Conservation (phyloP, 768 basidiomycete species). For the Psilocybe cubensis region DNA sequence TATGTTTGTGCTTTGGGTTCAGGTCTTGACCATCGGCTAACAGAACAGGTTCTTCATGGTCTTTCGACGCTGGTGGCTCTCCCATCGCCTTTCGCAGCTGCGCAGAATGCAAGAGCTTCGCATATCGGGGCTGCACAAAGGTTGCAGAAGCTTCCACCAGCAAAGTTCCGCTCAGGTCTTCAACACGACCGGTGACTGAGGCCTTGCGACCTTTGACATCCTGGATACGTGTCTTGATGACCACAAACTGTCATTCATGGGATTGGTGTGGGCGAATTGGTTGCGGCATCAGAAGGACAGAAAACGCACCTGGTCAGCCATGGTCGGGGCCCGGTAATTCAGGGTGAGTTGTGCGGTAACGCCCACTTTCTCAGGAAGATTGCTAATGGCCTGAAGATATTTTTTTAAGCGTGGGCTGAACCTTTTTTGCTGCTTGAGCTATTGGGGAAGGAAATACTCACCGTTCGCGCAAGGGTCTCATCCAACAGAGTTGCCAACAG, state of each 20-base stretch:
- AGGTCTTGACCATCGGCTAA: slow-evolving; percentile 44
- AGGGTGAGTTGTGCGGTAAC: slow-evolving; percentile 88
- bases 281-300: neutral
- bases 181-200: slow-evolving; percentile 69
- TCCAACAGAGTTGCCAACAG: slow-evolving; percentile 89
- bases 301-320: slow-evolving; percentile 76
- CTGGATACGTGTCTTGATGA: slow-evolving; percentile 71
- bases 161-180: slow-evolving; percentile 79
- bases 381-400: slow-evolving; percentile 69
- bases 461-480: slow-evolving; percentile 81
- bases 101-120: slow-evolving; percentile 68
- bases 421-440: neutral
- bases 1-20: slow-evolving; percentile 27
- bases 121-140: slow-evolving; percentile 91
- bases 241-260: slow-evolving; percentile 64
- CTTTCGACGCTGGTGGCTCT: slow-evolving; percentile 41
- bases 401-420: neutral
- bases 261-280: neutral
- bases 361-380: slow-evolving; percentile 87
- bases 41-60: slow-evolving; percentile 34
- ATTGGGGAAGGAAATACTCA: slow-evolving; percentile 32
- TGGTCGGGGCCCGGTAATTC: slow-evolving; percentile 86
- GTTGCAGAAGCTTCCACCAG: slow-evolving; percentile 81
- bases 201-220: slow-evolving; percentile 81
- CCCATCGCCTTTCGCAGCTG: slow-evolving; percentile 71